Evolutionary conservation across 768 basidiomycete species (phyloP), one percentile per base, ranked within the genome.

Genomic region (Baorangia bicolor): DNA sequence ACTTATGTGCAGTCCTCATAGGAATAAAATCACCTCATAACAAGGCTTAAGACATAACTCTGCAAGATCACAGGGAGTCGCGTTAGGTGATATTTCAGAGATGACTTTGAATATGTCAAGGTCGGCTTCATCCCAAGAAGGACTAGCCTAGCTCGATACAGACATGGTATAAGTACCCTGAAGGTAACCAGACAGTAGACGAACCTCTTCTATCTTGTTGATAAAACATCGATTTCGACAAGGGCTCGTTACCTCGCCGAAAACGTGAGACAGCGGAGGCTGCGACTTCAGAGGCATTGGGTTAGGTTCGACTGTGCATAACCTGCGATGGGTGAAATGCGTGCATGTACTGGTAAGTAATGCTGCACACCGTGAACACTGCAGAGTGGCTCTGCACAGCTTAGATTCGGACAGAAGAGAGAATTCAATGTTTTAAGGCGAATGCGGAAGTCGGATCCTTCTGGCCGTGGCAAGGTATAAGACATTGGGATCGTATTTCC

Each of bases 1-100:
- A 46, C 2, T 47, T n/a, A 31, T 31, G 30, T 9, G 27, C 38
- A 30, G 5, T 20, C 39, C 30, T 31, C 21, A 5, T 39, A 25
- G 18, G 25, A 27, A 43, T 28, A 27, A 21, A 52, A 27, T 48
- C 51, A 86, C 87, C 74, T 89, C 83, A 28, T 69, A 67, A 65
- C 88, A 90, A 6, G 85, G 80, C 57, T 81, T 84, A 11, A 74
- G 73, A 64, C 81, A 81, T 16, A 88, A 69, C 1, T 73, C 64
- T 18, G 84, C 80, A 13, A 88, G 68, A 43, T 83, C 77, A 57
- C 87, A 88, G 0, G 85, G 75, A 0, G 72, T 65, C 4, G 72
- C 64, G 43, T 84, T 77, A 8, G 80, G 79, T 0, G 74, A 70
- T 23, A 80, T 65, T 16, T 76, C 69, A 11, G 82, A 68, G 6